phyloP scores from a whole-genome alignment of 768 basidiomycete species.

The Leccinum rimulosum region DNA sequence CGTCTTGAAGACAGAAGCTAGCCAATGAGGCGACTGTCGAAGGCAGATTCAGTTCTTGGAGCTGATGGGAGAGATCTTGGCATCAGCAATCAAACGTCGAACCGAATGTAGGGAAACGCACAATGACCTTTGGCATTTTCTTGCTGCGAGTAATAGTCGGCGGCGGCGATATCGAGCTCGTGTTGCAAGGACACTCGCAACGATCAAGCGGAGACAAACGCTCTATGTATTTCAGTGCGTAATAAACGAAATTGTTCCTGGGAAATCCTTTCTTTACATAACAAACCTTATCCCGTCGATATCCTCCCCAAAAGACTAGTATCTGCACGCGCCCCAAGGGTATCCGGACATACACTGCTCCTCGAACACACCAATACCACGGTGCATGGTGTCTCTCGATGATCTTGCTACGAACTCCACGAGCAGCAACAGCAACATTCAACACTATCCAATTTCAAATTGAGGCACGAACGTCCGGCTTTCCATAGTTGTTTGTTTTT shows the following conservation, averaged over 20 bases:
- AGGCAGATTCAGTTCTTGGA: slow-evolving; percentile 59
- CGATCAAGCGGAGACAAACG: slow-evolving; percentile 36
- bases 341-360: too few species aligned
- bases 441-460: too few species aligned
- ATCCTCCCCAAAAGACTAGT: too few species aligned
- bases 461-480: too few species aligned
- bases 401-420: too few species aligned
- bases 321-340: too few species aligned
- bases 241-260: slow-evolving; percentile 90
- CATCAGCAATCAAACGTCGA: slow-evolving; percentile 3
- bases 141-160: slow-evolving; percentile 95
- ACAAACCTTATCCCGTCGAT: too few species aligned
- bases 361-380: too few species aligned
- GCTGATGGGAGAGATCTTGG: slow-evolving; percentile 38
- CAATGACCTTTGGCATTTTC: slow-evolving; percentile 15
- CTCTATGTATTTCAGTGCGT: slow-evolving; percentile 81
- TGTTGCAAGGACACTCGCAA: slow-evolving; percentile 42
- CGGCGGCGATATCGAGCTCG: slow-evolving; percentile 76
- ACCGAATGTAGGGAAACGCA: neutral
- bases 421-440: too few species aligned
- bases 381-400: too few species aligned
- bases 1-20: slow-evolving; percentile 63
- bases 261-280: too few species aligned
- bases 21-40: slow-evolving; percentile 61
- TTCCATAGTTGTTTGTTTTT: too few species aligned